Evolutionary conservation across 1,139 yeast species (phyloP), one percentile per base, ranked within the genome.

Genomic region (Tardiomyces blankii): DNA sequence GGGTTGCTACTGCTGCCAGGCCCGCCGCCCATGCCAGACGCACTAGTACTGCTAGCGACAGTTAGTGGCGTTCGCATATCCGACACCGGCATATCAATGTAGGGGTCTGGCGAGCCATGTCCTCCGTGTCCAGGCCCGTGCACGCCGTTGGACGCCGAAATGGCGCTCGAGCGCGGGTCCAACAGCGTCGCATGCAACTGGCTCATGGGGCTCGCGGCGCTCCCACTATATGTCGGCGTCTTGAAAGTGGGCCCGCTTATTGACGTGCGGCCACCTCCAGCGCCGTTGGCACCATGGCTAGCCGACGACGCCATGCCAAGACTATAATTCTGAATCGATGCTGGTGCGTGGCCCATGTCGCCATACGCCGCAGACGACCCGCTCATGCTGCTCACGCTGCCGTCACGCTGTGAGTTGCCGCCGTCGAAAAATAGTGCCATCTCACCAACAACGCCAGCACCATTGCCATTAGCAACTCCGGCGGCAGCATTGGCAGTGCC

Each of bases 51-150:
- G 16, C 35, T 30, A 5, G 35, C 35, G 16, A 30, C 35, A 4
- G 35, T 30, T 5, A 30, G n/a, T 13, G 35, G 35, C 9, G 52
- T 51, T 21, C 56, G 46, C 41, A 53, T 45, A 38, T 53, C 55
- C 2, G 54, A 50, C 32, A 53, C 43, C 13, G 55, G 50, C 18
- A 54, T 38, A 41, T 47, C 53, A n/a, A 51, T 49, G 14, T 42
- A 40, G 25, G 44, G 40, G 14, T 21, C 42, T 42, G 11, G 45
- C 23, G 18, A 16, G 19, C 35, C 46, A 46, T 46, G 45, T 44
- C 38, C 49, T 57, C 39, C 52, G 45, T 14, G 53, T 47, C 38
- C 47, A 49, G n/a, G n/a, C n/a, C 41, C 41, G 42, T 38, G 49
- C 48, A 16, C 42, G 45, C 11, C 54, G 7, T 21, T 21, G 25